phyloP scores from a whole-genome alignment of 192 early-diverging fungal genomes.

The Linnemannia elongata region DNA sequence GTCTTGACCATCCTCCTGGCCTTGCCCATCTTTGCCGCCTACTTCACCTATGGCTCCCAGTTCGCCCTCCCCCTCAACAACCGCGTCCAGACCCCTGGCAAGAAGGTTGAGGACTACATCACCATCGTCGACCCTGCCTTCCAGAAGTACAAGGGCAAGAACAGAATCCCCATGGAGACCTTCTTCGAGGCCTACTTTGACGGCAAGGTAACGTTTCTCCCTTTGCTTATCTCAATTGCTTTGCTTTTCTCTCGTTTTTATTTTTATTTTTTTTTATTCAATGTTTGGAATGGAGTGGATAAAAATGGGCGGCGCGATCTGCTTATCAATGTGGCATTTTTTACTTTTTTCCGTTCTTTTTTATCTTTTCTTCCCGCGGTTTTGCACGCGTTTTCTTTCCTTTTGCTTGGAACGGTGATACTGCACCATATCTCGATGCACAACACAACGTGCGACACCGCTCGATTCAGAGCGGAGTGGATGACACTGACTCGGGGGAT shows the following conservation, averaged over 20 bases:
- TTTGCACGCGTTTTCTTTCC: neutral
- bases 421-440: neutral
- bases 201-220: slow-evolving; percentile 61
- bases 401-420: neutral
- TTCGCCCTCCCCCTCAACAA: slow-evolving; percentile 73
- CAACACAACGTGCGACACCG: neutral
- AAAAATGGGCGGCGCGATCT: neutral
- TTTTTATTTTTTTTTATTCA: neutral
- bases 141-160: slow-evolving; percentile 77
- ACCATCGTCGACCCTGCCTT: slow-evolving; percentile 87
- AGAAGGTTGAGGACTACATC: slow-evolving; percentile 89
- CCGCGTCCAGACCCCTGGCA: slow-evolving; percentile 82
- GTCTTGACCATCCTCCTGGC: slow-evolving; percentile 73
- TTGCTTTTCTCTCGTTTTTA: neutral
- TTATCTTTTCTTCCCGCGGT: neutral
- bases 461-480: neutral
- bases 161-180: slow-evolving; percentile 97
- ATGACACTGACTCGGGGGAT: neutral
- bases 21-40: slow-evolving; percentile 81
- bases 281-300: no score
- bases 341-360: neutral
- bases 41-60: slow-evolving; percentile 76
- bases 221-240: neutral
- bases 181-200: slow-evolving; percentile 99
- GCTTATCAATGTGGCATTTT: neutral